Evolutionary conservation across 768 basidiomycete species (phyloP), one percentile per base, ranked within the genome.

Genomic region (Suillus subaureus): DNA sequence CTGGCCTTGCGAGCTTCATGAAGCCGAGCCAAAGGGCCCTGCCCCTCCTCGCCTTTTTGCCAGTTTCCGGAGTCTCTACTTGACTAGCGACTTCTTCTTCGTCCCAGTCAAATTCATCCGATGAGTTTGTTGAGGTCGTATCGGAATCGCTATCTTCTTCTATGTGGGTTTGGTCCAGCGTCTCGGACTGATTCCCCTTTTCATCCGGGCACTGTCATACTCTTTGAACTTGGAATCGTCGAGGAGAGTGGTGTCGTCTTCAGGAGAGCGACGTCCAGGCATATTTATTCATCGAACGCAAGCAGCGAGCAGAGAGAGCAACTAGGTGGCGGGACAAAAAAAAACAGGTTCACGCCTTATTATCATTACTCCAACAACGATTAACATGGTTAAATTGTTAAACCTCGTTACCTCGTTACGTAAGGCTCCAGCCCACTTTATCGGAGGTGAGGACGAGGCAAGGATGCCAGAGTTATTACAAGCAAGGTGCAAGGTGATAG

Each of bases 81-180:
- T 83, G 82, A 21, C 21, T 45, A 45, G 74, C 68, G 52, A 64
- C 63, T 16, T 88, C 85, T 56, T 85, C 87, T 61, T 87, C 84
- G 63, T 91, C 88, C 90, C 90, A 90, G 79, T 91, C 83, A 69
- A 93, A 91, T 70, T 91, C 88, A 71, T 91, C 89, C 12, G 83
- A 85, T 4, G 85, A 82, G 68, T 87, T 84, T 15, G 89, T 89
- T 33, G 79, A 82, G n/a, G 85, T 81, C 9, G 66, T 70, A 40
- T 77, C 75, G 21, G 77, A 73, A 21, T 74, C 75, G 9, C 23
- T 21, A 23, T 67, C 68, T 33, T 66, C 61, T 37, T 64, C 62
- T 0, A 60, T 63, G 26, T 64, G 64, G 37, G 39, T 65, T 31
- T 71, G 65, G 26, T 40, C 64, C 31, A 60, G 45, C 18, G 64